Conservation (phyloP, 441 rosid species). For the Hura crepitans region DNA sequence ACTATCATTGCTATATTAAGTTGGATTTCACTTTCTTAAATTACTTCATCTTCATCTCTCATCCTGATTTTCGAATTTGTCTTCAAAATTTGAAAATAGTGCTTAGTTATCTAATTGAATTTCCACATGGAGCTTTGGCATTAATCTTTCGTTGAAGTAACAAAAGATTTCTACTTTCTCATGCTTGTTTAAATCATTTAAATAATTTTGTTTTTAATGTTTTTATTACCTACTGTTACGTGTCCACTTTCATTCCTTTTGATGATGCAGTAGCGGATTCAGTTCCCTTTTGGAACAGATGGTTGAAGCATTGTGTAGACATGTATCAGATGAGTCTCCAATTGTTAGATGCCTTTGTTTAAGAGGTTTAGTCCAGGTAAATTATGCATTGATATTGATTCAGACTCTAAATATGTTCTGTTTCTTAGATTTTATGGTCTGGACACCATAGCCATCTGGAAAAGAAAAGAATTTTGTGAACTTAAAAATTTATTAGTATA, state of each 20-base stretch:
- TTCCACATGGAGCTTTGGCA: neutral
- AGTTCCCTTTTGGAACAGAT: slow-evolving; percentile 80
- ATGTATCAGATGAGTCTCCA: slow-evolving; percentile 95
- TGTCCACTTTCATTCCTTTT: slow-evolving; percentile 22
- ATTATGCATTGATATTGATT: slow-evolving; percentile 1
- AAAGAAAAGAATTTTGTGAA: neutral
- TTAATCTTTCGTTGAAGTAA: neutral
- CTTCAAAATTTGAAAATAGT: neutral
- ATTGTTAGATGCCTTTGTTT: slow-evolving; percentile 93
- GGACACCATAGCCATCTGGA: neutral
- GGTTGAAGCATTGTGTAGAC: slow-evolving; percentile 93
- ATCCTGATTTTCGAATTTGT: neutral
- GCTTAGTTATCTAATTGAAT: too few relatives aligned
- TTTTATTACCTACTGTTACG: neutral
- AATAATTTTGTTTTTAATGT: neutral
- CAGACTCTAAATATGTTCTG: neutral
- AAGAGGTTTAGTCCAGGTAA: slow-evolving; percentile 93
- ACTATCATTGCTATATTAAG: neutral
- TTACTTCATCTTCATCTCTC: neutral
- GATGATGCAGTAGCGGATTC: slow-evolving; percentile 64
- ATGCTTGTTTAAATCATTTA: neutral
- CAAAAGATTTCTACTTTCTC: neutral
- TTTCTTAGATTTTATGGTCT: slow-evolving; percentile 11
- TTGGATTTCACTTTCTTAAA: neutral
- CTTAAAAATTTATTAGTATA: neutral